These are phyloP conservation scores for Castanospermum australe DNA, from an alignment of 306 rosid genomes.

Conservation along the genomic window DNA sequence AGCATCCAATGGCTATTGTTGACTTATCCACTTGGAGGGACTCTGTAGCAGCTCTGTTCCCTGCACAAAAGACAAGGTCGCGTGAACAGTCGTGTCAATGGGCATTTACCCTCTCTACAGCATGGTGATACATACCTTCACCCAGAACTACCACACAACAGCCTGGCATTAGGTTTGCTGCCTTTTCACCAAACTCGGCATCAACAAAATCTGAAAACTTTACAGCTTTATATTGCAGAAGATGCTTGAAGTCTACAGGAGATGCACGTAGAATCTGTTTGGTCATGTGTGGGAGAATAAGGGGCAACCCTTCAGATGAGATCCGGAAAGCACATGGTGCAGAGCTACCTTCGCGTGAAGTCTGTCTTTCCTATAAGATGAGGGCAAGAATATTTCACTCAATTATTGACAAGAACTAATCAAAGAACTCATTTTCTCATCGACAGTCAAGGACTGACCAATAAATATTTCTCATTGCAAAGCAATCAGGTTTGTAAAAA, in stretches of 20 bases:
- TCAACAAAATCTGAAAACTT: slow-evolving; percentile 86
- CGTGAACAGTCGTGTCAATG: background rate
- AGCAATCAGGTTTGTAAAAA: background rate
- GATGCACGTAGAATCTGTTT: slow-evolving; percentile 72
- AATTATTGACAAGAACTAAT: background rate
- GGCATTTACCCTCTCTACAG: background rate
- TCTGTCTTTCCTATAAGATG: slow-evolving; percentile 73
- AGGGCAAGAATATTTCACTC: slow-evolving; percentile 1
- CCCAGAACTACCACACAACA: slow-evolving; percentile 79
- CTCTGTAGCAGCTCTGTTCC: slow-evolving; percentile 29
- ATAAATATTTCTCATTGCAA: background rate
- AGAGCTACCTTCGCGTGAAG: slow-evolving; percentile 70
- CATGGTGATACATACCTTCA: slow-evolving; percentile 51
- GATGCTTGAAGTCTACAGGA: slow-evolving; percentile 77
- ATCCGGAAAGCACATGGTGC: slow-evolving; percentile 85
- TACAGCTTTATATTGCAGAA: slow-evolving; percentile 70
- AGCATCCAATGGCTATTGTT: slow-evolving; percentile 86
- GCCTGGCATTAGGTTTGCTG: slow-evolving; percentile 64
- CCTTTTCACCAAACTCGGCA: slow-evolving; percentile 63
- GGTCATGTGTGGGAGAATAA: slow-evolving; percentile 72
- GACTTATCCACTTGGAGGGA: slow-evolving; percentile 49
- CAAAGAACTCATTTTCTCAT: background rate
- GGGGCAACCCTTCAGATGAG: slow-evolving; percentile 90
- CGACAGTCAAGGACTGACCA: background rate
- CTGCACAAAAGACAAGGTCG: slow-evolving; percentile 35